Percentiles rank a stretch among this genome's conserved stretches.
phyloP scores from a whole-genome alignment of 768 basidiomycete species.

The Leucocoprinus leucothites region DNA sequence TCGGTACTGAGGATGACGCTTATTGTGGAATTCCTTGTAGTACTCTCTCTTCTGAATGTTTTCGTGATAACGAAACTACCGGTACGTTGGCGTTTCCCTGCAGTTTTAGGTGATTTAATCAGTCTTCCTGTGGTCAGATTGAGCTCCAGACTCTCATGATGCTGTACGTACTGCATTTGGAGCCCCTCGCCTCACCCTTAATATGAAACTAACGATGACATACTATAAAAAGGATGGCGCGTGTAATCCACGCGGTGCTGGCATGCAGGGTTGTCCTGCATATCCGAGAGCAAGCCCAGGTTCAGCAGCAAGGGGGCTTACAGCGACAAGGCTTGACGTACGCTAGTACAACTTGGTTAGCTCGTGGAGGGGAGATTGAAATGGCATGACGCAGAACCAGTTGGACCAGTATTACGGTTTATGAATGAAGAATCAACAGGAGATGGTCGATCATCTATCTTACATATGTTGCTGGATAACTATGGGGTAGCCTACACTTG shows the following conservation, averaged over 20 bases:
- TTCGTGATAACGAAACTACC: not conserved
- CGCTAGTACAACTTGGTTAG: not conserved
- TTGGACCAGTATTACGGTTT: too few species aligned
- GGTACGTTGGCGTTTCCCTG: not conserved
- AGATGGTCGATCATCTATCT: too few species aligned
- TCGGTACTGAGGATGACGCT: too few species aligned
- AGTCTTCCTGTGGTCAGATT: not conserved
- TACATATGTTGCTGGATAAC: too few species aligned
- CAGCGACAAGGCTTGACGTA: not conserved
- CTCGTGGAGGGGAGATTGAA: not conserved
- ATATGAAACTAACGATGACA: not conserved
- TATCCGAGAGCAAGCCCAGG: not conserved
- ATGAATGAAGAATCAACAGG: too few species aligned
- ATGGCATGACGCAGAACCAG: too few species aligned
- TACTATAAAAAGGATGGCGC: not conserved
- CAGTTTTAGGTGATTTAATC: not conserved
- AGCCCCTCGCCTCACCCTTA: not conserved
- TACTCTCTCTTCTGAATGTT: not conserved
- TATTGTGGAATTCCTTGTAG: not conserved
- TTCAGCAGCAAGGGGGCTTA: not conserved
- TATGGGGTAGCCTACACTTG: too few species aligned
- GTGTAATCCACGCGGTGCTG: constrained; percentile 1
- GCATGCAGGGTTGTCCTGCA: constrained; percentile 7
- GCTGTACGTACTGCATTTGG: not conserved
- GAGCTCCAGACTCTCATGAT: not conserved